Base-by-base conservation (phyloP, 2,329 filamentous ascomycete genomes). In the Thelonectria blattea region DNA sequence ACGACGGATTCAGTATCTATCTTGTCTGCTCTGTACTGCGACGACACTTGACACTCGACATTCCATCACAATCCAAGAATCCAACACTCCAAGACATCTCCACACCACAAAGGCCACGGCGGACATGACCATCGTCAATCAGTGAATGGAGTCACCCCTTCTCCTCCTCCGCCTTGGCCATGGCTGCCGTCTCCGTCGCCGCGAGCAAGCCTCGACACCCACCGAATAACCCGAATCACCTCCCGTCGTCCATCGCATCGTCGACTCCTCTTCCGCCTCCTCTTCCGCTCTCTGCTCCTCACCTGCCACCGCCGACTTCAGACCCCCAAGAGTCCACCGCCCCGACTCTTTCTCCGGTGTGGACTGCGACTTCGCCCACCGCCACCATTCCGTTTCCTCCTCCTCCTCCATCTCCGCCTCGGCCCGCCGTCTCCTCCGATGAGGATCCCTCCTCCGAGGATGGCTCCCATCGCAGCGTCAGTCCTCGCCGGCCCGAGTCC, bases 401-500 rank as follows among this genome's bases (percentile, higher is more conserved):
- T 24, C 41, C 64, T 22, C 52, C 56, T 24, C 41, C 64, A 17
- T 50, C 56, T 37, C 34, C 34, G 9, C 52, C 50, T 39, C 61
- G 70, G 8, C 65, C 69, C 15, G 67, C 68, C 34, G 68, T 70
- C 2, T 63, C 68, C 7, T 72, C 69, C 1, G 74, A 76, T 34
- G 74, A 75, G 52, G 71, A 74, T 9, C 70, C 61, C 18, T 73
- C 69, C 22, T 72, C 70, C 2, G 72, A 71, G 22, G 72, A 75
- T 51, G 73, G 67, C 20, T 71, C 70, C 0, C 65, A 61, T 11
- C 53, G 66, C 20, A 68, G 65, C 53, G 63, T 56, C 6, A 71
- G 68, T 39, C 50, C 65, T 12, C 67, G 61, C n/a, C 62, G 65
- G 14, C 62, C 52, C 24, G 53, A 63, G 27, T 74, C 72, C 45